Evolutionary conservation across 2,329 filamentous ascomycete genomes (phyloP), one percentile per base, ranked within the genome.

Genomic region (Sordariomycetes sp.): DNA sequence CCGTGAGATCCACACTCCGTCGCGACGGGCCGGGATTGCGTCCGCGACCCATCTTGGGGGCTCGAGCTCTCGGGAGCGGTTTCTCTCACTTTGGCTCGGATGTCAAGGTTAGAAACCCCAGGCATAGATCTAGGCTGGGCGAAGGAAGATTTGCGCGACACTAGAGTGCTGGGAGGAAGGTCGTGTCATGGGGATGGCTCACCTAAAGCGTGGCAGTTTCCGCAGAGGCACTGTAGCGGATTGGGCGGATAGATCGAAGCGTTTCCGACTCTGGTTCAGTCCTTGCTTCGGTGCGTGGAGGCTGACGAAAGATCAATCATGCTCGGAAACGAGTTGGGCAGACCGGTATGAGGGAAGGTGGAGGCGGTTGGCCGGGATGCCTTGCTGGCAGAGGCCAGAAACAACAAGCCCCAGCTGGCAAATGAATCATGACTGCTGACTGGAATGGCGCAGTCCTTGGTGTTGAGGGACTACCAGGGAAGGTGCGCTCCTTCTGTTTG

Each of bases 1-100:
- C 72, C 57, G 76, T 81, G 61, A 85, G 63, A 61, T 83, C 80
- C 48, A 78, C 74, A 43, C 78, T 71, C 20, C 77, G 74, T 59
- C 73, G 75, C 59, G 68, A 66, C 48, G 66, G 64, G 54, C 65
- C 70, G 59, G 66, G 68, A 54, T 63, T 64, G 54, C 71, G 68
- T 54, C 71, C 71, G 58, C 74, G 70, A 56, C 68, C 70, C 76
- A 78, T 78, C 60, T 16, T 54, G 28, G n/a, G 24, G 10, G 37
- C 14, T 43, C 10, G 22, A 50, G 20, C 22, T 46, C 16, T 16
- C n/a, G 40, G 46, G 46, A 50, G 20, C 46, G 46, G 46, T 12
- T 11, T 24, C 18, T n/a, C 11, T 50, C n/a, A 22, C n/a, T 24
- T 20, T 50, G 20, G 20, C 22, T 20, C 10, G 18, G 4, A n/a